Evolutionary conservation across 371 early-diverging fungal species (phyloP).

Genomic region (Zancudomyces culisetae): DNA sequence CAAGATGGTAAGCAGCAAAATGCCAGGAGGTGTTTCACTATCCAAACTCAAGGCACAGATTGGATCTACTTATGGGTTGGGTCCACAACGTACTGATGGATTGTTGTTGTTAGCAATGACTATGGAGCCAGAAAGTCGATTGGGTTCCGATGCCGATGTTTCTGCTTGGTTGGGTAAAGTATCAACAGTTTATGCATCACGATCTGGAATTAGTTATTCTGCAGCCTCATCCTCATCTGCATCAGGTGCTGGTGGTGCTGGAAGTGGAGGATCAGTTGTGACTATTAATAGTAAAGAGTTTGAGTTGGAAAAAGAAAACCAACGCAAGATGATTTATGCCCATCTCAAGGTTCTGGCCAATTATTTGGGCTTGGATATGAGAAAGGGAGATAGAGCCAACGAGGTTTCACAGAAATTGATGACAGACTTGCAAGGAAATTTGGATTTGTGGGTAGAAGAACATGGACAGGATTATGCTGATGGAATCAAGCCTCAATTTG

Average conservation of each 20-base stretch:
- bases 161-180: conserved; percentile 70
- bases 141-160: conserved; percentile 65
- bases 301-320: conserved; percentile 62
- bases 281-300: conserved; percentile 81
- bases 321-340: conserved; percentile 54
- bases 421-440: conserved; percentile 52
- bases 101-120: conserved; percentile 63
- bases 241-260: conserved; percentile 30
- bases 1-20: conserved; percentile 70
- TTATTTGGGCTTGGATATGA: conserved; percentile 71
- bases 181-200: conserved; percentile 61
- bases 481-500: conserved; percentile 73
- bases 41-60: conserved; percentile 59
- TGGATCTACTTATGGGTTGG: conserved; percentile 54
- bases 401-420: conserved; percentile 46
- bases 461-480: conserved; percentile 74
- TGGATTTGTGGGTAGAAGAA: conserved; percentile 77
- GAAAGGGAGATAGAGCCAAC: conserved; percentile 50
- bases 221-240: conserved; percentile 35
- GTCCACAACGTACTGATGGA: conserved; percentile 64
- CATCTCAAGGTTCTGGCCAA: conserved; percentile 77
- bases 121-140: conserved; percentile 69
- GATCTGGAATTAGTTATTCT: conserved; percentile 52
- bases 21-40: conserved; percentile 85
- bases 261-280: conserved; percentile 34